Evolutionary conservation across 805 yeast genomes (phyloP).

Genomic region (Ogataea trehalophila): DNA sequence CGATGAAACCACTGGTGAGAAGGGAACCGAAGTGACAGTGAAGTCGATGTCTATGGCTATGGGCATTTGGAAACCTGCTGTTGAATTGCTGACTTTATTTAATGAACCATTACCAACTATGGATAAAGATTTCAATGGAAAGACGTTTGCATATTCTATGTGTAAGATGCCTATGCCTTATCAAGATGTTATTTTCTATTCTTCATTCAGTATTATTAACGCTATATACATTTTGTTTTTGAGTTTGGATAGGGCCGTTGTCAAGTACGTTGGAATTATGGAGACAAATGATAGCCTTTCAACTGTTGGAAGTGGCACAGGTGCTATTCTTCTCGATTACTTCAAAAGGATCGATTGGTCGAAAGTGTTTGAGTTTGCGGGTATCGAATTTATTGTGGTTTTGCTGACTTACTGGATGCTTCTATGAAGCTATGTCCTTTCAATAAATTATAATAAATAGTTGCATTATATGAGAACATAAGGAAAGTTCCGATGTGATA

Average conservation of each 20-base stretch:
- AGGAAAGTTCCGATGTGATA: background rate
- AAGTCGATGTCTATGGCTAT: slow-evolving; percentile 91
- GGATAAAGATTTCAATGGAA: slow-evolving; percentile 4
- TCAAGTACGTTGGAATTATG: slow-evolving; percentile 6
- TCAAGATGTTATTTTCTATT: slow-evolving; percentile 35
- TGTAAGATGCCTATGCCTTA: slow-evolving; percentile 46
- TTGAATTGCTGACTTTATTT: slow-evolving; percentile 68
- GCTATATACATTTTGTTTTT: slow-evolving; percentile 9
- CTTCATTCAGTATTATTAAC: slow-evolving; percentile 30
- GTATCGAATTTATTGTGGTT: slow-evolving; percentile 7
- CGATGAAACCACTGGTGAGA: slow-evolving; percentile 2
- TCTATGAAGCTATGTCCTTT: background rate
- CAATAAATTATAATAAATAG: too few relatives aligned
- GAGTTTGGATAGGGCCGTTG: slow-evolving; percentile 1
- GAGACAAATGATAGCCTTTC: slow-evolving; percentile 1
- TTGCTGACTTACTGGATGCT: slow-evolving; percentile 6
- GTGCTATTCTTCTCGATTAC: background rate
- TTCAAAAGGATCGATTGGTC: slow-evolving; percentile 1
- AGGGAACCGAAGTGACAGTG: slow-evolving; percentile 66
- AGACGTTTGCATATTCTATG: slow-evolving; percentile 32
- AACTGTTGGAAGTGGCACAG: background rate
- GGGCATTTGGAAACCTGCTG: slow-evolving; percentile 83
- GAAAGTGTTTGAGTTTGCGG: slow-evolving; percentile 5
- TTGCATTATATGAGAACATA: background rate
- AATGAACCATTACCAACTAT: background rate